A percentile compares a stretch with the other conserved stretches of the same genome.
phyloP scores from a whole-genome alignment of 148 eudicot genomes.

The Cornus controversa region DNA sequence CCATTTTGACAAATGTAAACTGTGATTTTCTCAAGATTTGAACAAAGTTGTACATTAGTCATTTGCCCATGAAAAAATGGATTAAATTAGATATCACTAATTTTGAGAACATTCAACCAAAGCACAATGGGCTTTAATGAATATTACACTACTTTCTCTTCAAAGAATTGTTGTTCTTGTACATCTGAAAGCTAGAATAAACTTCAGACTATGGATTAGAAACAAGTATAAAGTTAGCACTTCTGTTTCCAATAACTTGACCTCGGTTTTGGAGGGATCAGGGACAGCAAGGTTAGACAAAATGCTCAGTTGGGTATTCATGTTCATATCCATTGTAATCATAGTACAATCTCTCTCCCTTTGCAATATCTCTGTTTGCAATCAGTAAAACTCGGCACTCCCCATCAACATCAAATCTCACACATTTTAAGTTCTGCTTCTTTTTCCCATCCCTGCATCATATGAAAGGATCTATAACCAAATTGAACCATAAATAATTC shows the following conservation, averaged over 20 bases:
- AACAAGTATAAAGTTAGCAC: slow-evolving; percentile 11
- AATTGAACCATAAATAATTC: not conserved
- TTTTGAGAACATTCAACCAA: too few species aligned
- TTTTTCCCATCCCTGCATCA: slow-evolving; percentile 84
- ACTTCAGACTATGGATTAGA: not conserved
- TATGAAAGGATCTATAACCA: not conserved
- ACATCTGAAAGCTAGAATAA: not conserved
- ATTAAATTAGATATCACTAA: too few species aligned
- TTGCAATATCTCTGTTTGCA: slow-evolving; percentile 85
- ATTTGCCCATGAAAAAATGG: too few species aligned
- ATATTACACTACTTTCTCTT: not conserved
- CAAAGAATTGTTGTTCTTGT: slow-evolving; percentile 5
- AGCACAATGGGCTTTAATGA: not conserved
- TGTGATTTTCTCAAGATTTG: too few species aligned
- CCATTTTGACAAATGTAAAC: too few species aligned
- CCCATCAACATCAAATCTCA: slow-evolving; percentile 76
- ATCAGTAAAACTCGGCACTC: slow-evolving; percentile 76
- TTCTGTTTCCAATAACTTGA: slow-evolving; percentile 7
- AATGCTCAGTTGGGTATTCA: slow-evolving; percentile 95
- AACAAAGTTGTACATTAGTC: too few species aligned
- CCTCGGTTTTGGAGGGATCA: not conserved
- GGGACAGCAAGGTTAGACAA: slow-evolving; percentile 41
- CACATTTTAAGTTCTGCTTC: slow-evolving; percentile 94
- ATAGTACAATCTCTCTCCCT: slow-evolving; percentile 87
- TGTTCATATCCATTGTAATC: slow-evolving; percentile 91